Evolutionary conservation across 345 rosid species (phyloP).

Genomic region (Schrenkiella parvula): DNA sequence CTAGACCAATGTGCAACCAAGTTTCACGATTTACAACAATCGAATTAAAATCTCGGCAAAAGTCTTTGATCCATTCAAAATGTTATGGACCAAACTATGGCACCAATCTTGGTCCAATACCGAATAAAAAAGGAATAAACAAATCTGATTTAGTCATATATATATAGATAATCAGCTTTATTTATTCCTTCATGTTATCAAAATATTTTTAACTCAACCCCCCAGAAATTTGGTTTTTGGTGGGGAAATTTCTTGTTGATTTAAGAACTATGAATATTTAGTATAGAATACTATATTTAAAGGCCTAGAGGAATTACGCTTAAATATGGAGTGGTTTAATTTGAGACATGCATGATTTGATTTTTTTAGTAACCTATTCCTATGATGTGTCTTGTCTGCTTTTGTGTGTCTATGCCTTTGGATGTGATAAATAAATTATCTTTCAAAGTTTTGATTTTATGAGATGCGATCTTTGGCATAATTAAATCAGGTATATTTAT

Average conservation of each 20-base stretch:
- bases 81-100: neutral
- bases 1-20: constrained; percentile 14
- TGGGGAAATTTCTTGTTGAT: neutral
- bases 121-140: neutral
- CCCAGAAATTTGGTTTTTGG: neutral
- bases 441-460: neutral
- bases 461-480: constrained; percentile 1
- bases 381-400: constrained; percentile 29
- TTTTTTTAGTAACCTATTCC: constrained; percentile 14
- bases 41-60: neutral
- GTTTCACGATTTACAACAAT: constrained; percentile 8
- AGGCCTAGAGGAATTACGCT: neutral
- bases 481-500: neutral
- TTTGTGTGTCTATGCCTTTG: constrained; percentile 25
- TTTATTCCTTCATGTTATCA: too few relatives aligned
- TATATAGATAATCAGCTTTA: too few relatives aligned
- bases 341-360: constrained; percentile 17
- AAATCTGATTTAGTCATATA: neutral
- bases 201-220: neutral
- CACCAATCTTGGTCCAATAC: neutral
- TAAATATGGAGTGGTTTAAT: constrained; percentile 5
- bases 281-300: neutral
- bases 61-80: neutral
- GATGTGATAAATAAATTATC: neutral
- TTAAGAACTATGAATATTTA: neutral